Evolutionary conservation across 805 yeast genomes (phyloP).

Genomic region (Geotrichum ghanense): DNA sequence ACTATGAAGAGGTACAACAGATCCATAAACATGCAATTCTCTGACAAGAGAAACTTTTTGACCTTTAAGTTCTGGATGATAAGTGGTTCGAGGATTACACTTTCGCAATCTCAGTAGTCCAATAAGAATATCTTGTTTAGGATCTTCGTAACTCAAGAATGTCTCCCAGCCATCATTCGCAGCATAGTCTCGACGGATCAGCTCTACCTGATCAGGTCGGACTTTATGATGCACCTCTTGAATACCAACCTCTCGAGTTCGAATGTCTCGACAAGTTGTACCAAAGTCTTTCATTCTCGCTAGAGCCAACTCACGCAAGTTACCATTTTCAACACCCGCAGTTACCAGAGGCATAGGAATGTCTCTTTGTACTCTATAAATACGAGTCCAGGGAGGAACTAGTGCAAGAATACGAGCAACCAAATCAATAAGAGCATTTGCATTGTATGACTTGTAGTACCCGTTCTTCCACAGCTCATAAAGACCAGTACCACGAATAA

Average conservation of each 20-base stretch:
- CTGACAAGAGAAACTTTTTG: slow-evolving; percentile 92
- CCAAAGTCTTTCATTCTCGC: slow-evolving; percentile 99
- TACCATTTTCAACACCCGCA: slow-evolving; percentile 96
- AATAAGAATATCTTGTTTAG: slow-evolving; percentile 87
- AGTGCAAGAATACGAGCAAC: slow-evolving; percentile 93
- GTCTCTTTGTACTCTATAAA: slow-evolving; percentile 96
- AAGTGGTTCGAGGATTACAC: slow-evolving; percentile 82
- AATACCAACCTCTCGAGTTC: slow-evolving; percentile 97
- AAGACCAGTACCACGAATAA: slow-evolving; percentile 92
- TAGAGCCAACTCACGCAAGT: slow-evolving; percentile 84
- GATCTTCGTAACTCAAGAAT: slow-evolving; percentile 90
- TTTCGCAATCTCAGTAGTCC: slow-evolving; percentile 82
- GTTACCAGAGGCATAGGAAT: slow-evolving; percentile 98
- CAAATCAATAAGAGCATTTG: slow-evolving; percentile 84
- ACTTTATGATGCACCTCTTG: slow-evolving; percentile 97
- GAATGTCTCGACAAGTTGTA: slow-evolving; percentile 86
- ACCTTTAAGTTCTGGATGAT: slow-evolving; percentile 70
- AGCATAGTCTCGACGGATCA: slow-evolving; percentile 87
- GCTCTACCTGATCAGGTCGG: slow-evolving; percentile 92
- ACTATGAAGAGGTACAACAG: slow-evolving; percentile 92
- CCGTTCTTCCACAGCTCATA: slow-evolving; percentile 98
- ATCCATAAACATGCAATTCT: slow-evolving; percentile 94
- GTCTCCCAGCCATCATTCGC: slow-evolving; percentile 99
- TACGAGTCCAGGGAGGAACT: slow-evolving; percentile 99
- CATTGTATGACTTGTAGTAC: slow-evolving; percentile 84